These are phyloP conservation scores for Amanita rubescens DNA, from an alignment of 768 basidiomycete species.

Conservation along the genomic window DNA sequence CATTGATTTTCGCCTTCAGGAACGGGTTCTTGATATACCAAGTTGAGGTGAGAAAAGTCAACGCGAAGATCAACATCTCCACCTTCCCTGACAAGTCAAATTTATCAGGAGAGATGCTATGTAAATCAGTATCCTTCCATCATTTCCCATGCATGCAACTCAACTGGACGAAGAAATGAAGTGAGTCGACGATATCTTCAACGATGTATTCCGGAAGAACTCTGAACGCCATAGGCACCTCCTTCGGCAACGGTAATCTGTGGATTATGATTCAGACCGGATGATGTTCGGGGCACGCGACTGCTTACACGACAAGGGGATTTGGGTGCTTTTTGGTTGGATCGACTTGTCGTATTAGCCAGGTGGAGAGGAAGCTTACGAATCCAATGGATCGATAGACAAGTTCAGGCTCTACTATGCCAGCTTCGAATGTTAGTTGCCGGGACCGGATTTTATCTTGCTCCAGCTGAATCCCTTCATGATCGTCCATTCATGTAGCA, in stretches of 20 bases:
- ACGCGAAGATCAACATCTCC: slow-evolving; percentile 77
- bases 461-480: slow-evolving; percentile 40
- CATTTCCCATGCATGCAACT: slow-evolving; percentile 15
- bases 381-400: slow-evolving; percentile 74
- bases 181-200: slow-evolving; percentile 89
- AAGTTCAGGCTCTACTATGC: slow-evolving; percentile 82
- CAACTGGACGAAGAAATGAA: slow-evolving; percentile 77
- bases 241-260: slow-evolving; percentile 79
- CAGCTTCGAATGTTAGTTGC: slow-evolving; percentile 77
- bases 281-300: background rate
- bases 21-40: slow-evolving; percentile 99
- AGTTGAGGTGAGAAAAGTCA: slow-evolving; percentile 90
- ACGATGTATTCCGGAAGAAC: slow-evolving; percentile 90
- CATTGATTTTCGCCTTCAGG: slow-evolving; percentile 92
- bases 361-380: slow-evolving; percentile 85
- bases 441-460: slow-evolving; percentile 63
- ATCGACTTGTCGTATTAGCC: slow-evolving; percentile 89
- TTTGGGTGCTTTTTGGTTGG: slow-evolving; percentile 72
- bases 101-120: slow-evolving; percentile 66
- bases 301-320: slow-evolving; percentile 54
- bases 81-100: slow-evolving; percentile 80
- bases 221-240: slow-evolving; percentile 79
- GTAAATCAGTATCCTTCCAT: background rate
- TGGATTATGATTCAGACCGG: background rate
- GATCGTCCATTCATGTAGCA: background rate